Evolutionary conservation across 345 rosid genomes (phyloP).

Genomic region (Acer saccharum): DNA sequence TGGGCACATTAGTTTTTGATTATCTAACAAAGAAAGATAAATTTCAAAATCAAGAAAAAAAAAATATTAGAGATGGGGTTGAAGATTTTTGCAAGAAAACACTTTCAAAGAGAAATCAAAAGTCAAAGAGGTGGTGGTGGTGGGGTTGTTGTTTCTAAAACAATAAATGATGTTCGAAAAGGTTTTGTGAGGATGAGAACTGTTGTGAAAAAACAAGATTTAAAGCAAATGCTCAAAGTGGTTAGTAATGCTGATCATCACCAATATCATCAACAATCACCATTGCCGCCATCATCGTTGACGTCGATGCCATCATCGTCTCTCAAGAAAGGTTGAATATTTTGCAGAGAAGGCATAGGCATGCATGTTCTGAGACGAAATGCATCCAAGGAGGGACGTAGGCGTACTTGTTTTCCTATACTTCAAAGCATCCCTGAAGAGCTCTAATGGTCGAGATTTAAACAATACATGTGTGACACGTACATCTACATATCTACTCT

Average conservation of each 20-base stretch:
- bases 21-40: not conserved
- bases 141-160: conserved; percentile 26
- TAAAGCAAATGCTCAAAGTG: conserved; percentile 39
- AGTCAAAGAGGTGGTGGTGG: conserved; percentile 17
- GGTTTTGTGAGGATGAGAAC: conserved; percentile 44
- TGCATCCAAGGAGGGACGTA: not conserved
- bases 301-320: not conserved
- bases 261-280: not conserved
- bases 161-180: conserved; percentile 20
- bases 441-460: too few species aligned
- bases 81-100: conserved; percentile 19
- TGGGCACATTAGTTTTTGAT: not conserved
- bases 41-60: not conserved
- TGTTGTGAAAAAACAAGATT: conserved; percentile 44
- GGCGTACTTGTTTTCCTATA: too few species aligned
- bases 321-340: not conserved
- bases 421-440: too few species aligned
- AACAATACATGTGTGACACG: too few species aligned
- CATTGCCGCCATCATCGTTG: not conserved
- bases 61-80: not conserved
- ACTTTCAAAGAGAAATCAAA: conserved; percentile 16
- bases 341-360: not conserved
- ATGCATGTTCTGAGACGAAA: not conserved
- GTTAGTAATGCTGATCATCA: conserved; percentile 16
- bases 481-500: too few species aligned